Evolutionary conservation across 139 green algal species (phyloP), one percentile per base, ranked within the genome.

Genomic region (Dunaliella sp.): DNA sequence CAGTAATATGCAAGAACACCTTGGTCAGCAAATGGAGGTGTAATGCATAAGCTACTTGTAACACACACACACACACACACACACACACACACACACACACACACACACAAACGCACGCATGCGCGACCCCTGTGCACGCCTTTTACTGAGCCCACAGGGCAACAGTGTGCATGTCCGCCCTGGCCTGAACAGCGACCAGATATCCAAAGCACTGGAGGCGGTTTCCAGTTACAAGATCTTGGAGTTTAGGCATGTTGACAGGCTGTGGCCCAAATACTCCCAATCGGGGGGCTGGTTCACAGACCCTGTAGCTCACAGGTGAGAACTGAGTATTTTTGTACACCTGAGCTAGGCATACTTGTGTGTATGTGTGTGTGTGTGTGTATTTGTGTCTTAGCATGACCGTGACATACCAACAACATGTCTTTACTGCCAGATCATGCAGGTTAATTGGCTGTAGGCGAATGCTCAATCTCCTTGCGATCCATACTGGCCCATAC

Each of bases 191-290:
- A 80, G 36, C 72, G 79, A 48, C 72, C 36, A 83, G 72, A 1
- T 89, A 1, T 24, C 28, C 32, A 87, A 85, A 34, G 87, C 87
- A 26, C 83, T 89, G 37, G 78, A 86, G 65, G 48, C 36, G 3
- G 38, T 82, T 0, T 2, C 2, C 58, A 65, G 38, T 28, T 58
- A 30, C 33, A 90, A 88, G 83, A 79, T 89, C 36, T 58, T 89
- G 1, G 75, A 73, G 24, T 48, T 89, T 0, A 7, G 25, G 0
- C 83, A 83, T 72, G 38, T 83, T 28, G 48, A 26, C 28, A 12
- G 36, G 31, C 75, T 84, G 24, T 84, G 87, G 77, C 76, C 86
- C 30, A 37, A 58, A 26, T 87, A 87, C n/a, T 35, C 1, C 1
- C 30, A 83, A 16, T 34, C 82, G 1, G 37, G 31, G 77, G 77